phyloP scores from a whole-genome alignment of 768 basidiomycete genomes.

The Collybiopsis confluens region DNA sequence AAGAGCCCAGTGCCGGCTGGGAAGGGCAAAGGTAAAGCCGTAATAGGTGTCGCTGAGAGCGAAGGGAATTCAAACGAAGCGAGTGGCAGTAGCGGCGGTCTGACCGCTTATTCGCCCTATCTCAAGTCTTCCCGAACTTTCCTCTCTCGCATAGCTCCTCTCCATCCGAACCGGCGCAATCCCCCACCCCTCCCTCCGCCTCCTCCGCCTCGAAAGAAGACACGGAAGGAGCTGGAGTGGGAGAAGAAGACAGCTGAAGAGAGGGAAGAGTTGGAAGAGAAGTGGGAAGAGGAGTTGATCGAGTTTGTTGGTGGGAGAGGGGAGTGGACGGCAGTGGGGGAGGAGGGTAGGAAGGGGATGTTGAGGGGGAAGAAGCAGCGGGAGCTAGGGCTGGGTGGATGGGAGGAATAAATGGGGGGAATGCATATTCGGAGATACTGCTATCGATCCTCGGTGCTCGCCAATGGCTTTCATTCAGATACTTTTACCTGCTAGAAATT shows the following conservation, averaged over 20 bases:
- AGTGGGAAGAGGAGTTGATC: conserved; percentile 75
- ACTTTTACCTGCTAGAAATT: no score
- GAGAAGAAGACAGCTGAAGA: conserved; percentile 83
- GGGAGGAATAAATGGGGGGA: conserved; percentile 40
- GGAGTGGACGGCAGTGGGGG: conserved; percentile 44
- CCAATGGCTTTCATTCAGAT: no score
- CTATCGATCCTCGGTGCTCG: no score
- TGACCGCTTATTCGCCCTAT: conserved; percentile 55
- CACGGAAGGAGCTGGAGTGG: conserved; percentile 68
- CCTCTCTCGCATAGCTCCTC: conserved; percentile 67
- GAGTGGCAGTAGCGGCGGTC: not conserved
- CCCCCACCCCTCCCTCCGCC: conserved; percentile 72
- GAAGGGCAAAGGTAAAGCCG: not conserved
- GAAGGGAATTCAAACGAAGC: not conserved
- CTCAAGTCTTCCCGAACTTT: conserved; percentile 59
- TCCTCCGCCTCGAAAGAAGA: conserved; percentile 70
- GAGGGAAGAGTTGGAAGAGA: conserved; percentile 71
- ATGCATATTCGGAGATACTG: no score
- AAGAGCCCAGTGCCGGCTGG: conserved; percentile 20
- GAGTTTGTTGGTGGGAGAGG: conserved; percentile 70
- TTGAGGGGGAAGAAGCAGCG: conserved; percentile 58
- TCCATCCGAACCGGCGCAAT: conserved; percentile 68
- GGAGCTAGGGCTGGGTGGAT: conserved; percentile 48
- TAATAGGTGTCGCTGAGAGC: conserved; percentile 12
- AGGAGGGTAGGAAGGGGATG: conserved; percentile 48